Evolutionary conservation across 306 rosid genomes (phyloP).

Genomic region (Lotus japonicus): DNA sequence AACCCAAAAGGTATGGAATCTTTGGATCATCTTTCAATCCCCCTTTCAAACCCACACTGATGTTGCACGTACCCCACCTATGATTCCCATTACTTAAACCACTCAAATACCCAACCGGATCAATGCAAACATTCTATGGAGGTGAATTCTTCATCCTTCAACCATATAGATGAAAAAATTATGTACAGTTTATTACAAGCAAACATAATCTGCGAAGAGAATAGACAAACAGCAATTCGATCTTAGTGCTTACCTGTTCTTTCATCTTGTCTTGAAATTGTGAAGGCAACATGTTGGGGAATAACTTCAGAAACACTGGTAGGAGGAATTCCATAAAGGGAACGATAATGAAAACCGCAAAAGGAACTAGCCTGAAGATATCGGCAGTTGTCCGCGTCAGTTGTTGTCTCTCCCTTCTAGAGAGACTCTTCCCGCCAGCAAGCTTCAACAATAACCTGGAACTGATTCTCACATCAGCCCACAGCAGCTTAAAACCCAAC

Average conservation of each 20-base stretch:
- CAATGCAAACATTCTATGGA: too few relatives aligned
- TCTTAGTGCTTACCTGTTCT: slow-evolving; percentile 58
- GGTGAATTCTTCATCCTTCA: too few relatives aligned
- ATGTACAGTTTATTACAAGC: background rate
- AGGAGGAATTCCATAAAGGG: slow-evolving; percentile 90
- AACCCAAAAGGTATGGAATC: too few relatives aligned
- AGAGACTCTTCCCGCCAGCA: slow-evolving; percentile 85
- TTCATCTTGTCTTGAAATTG: slow-evolving; percentile 95
- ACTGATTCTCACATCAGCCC: slow-evolving; percentile 80
- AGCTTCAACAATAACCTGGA: slow-evolving; percentile 78
- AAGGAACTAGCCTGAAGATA: slow-evolving; percentile 87
- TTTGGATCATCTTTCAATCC: too few relatives aligned
- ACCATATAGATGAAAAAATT: too few relatives aligned
- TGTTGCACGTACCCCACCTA: too few relatives aligned
- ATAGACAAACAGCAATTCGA: slow-evolving; percentile 1
- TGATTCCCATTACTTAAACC: too few relatives aligned
- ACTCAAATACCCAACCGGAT: too few relatives aligned
- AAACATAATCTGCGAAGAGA: slow-evolving; percentile 2
- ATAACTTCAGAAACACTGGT: slow-evolving; percentile 78
- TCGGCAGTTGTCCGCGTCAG: slow-evolving; percentile 88
- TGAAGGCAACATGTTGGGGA: slow-evolving; percentile 97
- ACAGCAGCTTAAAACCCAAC: slow-evolving; percentile 82
- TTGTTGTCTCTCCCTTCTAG: slow-evolving; percentile 92
- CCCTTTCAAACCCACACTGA: too few relatives aligned
- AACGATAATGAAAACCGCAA: slow-evolving; percentile 80